These are phyloP conservation scores for Bryoglossum gracile DNA, from an alignment of 495 filamentous ascomycete genomes.

Conservation along the genomic window DNA sequence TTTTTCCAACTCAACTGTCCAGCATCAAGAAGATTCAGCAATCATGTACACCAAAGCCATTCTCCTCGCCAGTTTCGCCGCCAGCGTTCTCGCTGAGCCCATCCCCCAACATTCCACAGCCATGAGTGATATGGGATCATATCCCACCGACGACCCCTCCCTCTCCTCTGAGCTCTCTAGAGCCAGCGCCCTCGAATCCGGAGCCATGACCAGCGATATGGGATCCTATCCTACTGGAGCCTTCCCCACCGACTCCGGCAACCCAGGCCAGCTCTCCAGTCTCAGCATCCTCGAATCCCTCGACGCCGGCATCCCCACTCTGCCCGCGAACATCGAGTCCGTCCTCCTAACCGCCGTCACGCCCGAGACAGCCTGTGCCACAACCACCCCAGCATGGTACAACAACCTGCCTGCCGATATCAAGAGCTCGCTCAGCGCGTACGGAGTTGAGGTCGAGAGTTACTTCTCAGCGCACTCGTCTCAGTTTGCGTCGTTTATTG, in stretches of 20 bases:
- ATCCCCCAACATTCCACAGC: slow-evolving; percentile 5
- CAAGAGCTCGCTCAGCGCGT: slow-evolving; percentile 6
- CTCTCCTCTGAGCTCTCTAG: neutral
- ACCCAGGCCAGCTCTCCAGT: neutral
- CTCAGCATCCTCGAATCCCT: neutral
- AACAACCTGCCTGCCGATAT: slow-evolving; percentile 3
- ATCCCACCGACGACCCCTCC: slow-evolving; percentile 1
- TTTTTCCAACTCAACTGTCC: neutral
- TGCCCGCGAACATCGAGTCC: slow-evolving; percentile 6
- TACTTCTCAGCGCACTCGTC: neutral
- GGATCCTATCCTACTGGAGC: neutral
- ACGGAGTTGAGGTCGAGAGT: neutral
- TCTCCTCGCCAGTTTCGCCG: slow-evolving; percentile 4
- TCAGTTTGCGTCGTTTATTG: neutral
- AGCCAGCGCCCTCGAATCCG: no score
- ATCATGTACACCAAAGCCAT: slow-evolving; percentile 6
- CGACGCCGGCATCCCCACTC: slow-evolving; percentile 4
- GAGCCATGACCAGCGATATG: neutral
- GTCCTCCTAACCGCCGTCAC: slow-evolving; percentile 13
- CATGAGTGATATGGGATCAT: neutral
- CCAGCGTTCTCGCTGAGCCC: slow-evolving; percentile 4
- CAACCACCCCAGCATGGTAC: slow-evolving; percentile 10
- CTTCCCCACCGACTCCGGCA: neutral
- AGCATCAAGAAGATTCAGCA: neutral
- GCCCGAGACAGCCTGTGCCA: neutral